These are phyloP conservation scores for Triticum turgidum DNA, from an alignment of 176 grass and related monocot species.

Conservation along the genomic window DNA sequence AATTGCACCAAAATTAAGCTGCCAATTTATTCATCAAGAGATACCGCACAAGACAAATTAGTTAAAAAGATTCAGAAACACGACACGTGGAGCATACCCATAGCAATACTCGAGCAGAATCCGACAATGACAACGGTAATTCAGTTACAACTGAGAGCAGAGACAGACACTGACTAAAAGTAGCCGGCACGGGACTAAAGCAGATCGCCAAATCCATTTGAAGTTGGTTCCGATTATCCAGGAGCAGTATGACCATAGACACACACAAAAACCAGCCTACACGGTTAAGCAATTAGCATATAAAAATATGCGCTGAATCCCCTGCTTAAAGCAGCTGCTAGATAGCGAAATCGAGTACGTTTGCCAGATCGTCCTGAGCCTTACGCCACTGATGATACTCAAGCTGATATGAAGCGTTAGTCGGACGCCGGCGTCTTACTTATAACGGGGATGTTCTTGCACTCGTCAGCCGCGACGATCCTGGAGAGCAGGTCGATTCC, in stretches of 20 bases:
- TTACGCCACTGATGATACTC: not conserved
- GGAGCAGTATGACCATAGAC: not conserved
- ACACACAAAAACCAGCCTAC: not conserved
- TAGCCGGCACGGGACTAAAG: not conserved
- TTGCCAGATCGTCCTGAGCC: not conserved
- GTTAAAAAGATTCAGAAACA: not conserved
- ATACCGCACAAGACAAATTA: not conserved
- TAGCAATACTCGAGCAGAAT: too few relatives aligned
- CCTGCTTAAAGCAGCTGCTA: too few relatives aligned
- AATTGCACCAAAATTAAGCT: not conserved
- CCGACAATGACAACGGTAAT: not conserved
- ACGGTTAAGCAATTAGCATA: not conserved
- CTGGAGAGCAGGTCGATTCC: conserved; percentile 84
- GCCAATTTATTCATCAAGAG: not conserved
- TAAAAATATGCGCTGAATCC: not conserved
- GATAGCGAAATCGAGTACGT: not conserved
- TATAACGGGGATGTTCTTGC: conserved; percentile 92
- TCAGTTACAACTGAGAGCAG: not conserved
- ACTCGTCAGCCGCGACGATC: conserved; percentile 69
- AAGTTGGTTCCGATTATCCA: not conserved
- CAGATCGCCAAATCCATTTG: not conserved
- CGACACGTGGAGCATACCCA: not conserved
- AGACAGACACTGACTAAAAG: not conserved
- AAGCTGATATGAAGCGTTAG: not conserved
- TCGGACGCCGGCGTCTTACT: conserved; percentile 44